These are phyloP conservation scores for Physaria fendleri DNA, from an alignment of 345 rosid species.

Conservation along the genomic window DNA sequence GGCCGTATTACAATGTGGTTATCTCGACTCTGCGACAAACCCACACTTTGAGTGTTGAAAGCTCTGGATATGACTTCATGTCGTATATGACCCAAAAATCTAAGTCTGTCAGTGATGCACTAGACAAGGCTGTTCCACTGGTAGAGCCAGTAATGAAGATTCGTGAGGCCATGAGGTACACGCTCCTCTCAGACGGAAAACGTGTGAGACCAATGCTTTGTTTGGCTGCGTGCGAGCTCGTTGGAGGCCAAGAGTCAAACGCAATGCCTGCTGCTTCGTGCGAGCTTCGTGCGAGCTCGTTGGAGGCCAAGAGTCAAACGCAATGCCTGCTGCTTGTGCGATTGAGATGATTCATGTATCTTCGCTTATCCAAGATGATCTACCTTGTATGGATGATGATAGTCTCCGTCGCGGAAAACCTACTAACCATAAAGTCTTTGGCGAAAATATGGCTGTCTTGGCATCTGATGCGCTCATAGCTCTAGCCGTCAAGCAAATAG, in stretches of 20 bases:
- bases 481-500: constrained; percentile 41
- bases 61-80: constrained; percentile 38
- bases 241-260: constrained; percentile 54
- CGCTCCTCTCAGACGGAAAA: constrained; percentile 69
- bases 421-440: constrained; percentile 63
- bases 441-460: constrained; percentile 56
- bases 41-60: background rate
- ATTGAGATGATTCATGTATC: constrained; percentile 73
- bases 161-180: constrained; percentile 82
- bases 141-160: constrained; percentile 50
- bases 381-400: constrained; percentile 79
- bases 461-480: constrained; percentile 63
- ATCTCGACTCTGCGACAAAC: background rate
- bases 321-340: constrained; percentile 72
- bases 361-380: constrained; percentile 71
- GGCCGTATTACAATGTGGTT: background rate
- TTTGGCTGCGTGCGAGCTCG: constrained; percentile 67
- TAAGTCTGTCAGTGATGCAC: constrained; percentile 46
- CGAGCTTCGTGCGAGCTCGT: constrained; percentile 69
- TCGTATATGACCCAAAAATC: constrained; percentile 60
- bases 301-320: constrained; percentile 51
- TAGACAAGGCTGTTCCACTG: constrained; percentile 51
- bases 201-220: constrained; percentile 69
- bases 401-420: constrained; percentile 74
- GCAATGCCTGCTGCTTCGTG: constrained; percentile 76